Base-by-base conservation (phyloP, 2,329 filamentous ascomycete genomes). In the Fusarium proliferatum region DNA sequence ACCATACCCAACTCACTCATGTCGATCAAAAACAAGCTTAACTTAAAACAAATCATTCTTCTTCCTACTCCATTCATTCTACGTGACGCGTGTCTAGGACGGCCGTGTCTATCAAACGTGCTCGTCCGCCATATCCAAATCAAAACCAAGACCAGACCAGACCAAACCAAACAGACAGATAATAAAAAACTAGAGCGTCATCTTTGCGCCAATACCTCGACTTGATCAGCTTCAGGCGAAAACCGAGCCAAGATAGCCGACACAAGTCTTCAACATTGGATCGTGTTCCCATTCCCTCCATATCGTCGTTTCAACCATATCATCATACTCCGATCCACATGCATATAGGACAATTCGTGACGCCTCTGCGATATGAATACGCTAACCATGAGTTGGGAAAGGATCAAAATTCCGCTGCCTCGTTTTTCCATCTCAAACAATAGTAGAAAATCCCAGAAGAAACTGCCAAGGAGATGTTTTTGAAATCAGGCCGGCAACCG, bases 251-350 rank as follows among this genome's bases (percentile, higher is more conserved):
- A 53, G 51, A 43, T 51, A 41, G 46, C 53, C 3, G 30, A 23
- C 9, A 23, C 52, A 59, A 43, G 53, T 38, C 38, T 38, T 57
- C 61, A 74, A 70, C 57, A 65, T 75, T 76, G 76, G 71, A 76
- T 77, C 73, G 68, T 72, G 69, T 69, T 64, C 71, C 73, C 59
- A 72, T 69, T 64, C 61, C 67, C 62, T 62, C 72, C 66, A 48
- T 76, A 71, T 72, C 64, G 57, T 69, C 52, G 49, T 61, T 72
- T 74, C 69, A 74, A 72, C 69, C 72, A 53, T 74, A 58, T 68
- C 72, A 72, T 78, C 72, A 64, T 77, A 80, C 78, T 80, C 79
- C 76, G 67, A 70, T 77, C 70, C 75, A 73, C 71, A 78, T 78
- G 76, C 76, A 74, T 76, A 69, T 71, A 76, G 69, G 72, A 76